Evolutionary conservation across 805 yeast genomes (phyloP).

Genomic region (Candida nonsorbophila): DNA sequence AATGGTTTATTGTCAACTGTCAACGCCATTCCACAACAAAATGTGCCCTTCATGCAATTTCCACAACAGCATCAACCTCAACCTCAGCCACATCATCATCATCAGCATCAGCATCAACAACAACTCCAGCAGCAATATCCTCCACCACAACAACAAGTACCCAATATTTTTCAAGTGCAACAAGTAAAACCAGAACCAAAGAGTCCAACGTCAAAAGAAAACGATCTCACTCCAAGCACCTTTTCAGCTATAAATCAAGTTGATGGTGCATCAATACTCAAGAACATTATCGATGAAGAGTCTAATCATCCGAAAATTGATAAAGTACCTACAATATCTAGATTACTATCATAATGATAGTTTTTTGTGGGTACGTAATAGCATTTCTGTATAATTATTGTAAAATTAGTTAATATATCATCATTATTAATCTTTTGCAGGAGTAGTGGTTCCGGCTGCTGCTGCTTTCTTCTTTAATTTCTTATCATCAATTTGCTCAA

Average conservation of each 20-base stretch:
- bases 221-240: slow-evolving; percentile 1
- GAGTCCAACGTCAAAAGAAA: slow-evolving; percentile 7
- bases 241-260: too few species aligned
- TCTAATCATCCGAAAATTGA: too few species aligned
- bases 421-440: not conserved
- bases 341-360: slow-evolving; percentile 12
- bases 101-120: slow-evolving; percentile 2
- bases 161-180: slow-evolving; percentile 14
- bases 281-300: too few species aligned
- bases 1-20: slow-evolving; percentile 1
- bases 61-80: slow-evolving; percentile 11
- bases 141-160: slow-evolving; percentile 10
- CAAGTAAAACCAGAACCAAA: slow-evolving; percentile 14
- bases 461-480: slow-evolving; percentile 48
- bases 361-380: slow-evolving; percentile 1
- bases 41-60: slow-evolving; percentile 5
- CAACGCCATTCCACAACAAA: slow-evolving; percentile 3
- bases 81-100: slow-evolving; percentile 2
- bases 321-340: slow-evolving; percentile 18
- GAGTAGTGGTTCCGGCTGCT: slow-evolving; percentile 2
- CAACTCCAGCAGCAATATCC: slow-evolving; percentile 7
- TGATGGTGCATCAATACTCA: too few species aligned
- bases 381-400: not conserved
- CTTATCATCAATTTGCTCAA: slow-evolving; percentile 83
- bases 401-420: not conserved